phyloP scores from a whole-genome alignment of 495 filamentous ascomycete genomes.

The Beverwykella pulmonaria region DNA sequence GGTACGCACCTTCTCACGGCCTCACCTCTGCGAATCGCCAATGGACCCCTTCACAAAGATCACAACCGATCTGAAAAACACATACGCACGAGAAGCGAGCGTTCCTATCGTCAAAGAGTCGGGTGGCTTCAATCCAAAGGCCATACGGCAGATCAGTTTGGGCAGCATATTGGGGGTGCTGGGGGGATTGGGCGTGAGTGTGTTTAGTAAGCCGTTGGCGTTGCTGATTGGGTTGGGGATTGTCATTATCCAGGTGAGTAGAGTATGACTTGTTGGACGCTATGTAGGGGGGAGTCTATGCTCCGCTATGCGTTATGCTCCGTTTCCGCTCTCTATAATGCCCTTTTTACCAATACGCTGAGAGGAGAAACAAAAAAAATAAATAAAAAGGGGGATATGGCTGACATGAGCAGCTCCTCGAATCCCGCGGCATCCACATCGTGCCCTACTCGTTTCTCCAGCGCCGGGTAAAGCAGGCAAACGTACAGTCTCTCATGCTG shows the following conservation, averaged over 20 bases:
- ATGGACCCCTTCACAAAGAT: constrained; percentile 22
- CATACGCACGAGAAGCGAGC: neutral
- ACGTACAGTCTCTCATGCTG: constrained; percentile 63
- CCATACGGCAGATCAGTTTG: constrained; percentile 67
- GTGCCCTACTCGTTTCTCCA: constrained; percentile 64
- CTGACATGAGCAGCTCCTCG: constrained; percentile 60
- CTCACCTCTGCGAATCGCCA: constrained; percentile 23
- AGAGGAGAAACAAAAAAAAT: neutral
- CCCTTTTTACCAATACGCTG: neutral
- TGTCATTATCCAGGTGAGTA: constrained; percentile 68
- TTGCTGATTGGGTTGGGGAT: constrained; percentile 71
- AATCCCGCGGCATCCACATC: constrained; percentile 73
- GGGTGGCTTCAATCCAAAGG: constrained; percentile 50
- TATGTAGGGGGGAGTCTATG: neutral
- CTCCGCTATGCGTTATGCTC: neutral
- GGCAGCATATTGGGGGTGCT: constrained; percentile 72
- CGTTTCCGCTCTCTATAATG: too few relatives aligned
- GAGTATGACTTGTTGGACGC: neutral
- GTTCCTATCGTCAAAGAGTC: neutral
- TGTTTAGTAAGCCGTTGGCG: constrained; percentile 75
- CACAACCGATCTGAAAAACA: constrained; percentile 12
- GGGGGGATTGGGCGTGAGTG: constrained; percentile 68
- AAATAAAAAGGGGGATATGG: neutral
- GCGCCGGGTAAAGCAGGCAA: constrained; percentile 58
- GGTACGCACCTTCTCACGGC: neutral